Evolutionary conservation across 2,329 filamentous ascomycete genomes (phyloP), one percentile per base, ranked within the genome.

Genomic region (Apiospora phragmitis): DNA sequence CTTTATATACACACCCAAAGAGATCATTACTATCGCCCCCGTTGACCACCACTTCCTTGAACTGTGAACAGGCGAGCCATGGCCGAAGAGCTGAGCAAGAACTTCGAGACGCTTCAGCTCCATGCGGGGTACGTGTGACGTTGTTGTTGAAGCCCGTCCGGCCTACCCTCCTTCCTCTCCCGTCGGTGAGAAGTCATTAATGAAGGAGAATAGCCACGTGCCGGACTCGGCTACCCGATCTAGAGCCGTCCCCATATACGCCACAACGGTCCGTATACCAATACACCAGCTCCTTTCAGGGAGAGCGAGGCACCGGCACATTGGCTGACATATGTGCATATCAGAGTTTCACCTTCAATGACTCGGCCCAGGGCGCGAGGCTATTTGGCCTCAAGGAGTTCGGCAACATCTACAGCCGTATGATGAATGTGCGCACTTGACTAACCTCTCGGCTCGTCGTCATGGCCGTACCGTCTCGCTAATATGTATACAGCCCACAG

Each of bases 321-420:
- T 72, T 74, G 69, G 76, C 68, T 59, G 45, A 62, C 55, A 35
- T 38, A 21, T n/a, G 6, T 47, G 43, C 43, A 35, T 62, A 65
- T 55, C 69, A 94, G 92, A 97, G 94, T 78, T 99, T 87, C 83
- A 90, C 90, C 69, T 99, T 99, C 89, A 92, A 98, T 89, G 94
- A 98, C 85, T 97, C 94, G 68, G 95, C 94, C 67, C 96, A 98
- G 79, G 96, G 94, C 73, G 96, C 96, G 70, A 91, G 94, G 81
- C 91, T 99, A 55, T 99, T 99, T 80, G 93, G 94, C 80, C 93
- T 99, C 82, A 97, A 98, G 85, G 94, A 98, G 84, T 93, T 94
- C 78, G 96, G 95, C 83, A 98, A 98, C 85, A 97, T 98, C 82
- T 99, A 99, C 88, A 96, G 92, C 81, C 94, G 96, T 74, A 94